Percentiles rank a stretch among this genome's conserved stretches.
Evolutionary conservation across 2,329 filamentous ascomycete species (phyloP).

Genomic region (Colletotrichum sp.): DNA sequence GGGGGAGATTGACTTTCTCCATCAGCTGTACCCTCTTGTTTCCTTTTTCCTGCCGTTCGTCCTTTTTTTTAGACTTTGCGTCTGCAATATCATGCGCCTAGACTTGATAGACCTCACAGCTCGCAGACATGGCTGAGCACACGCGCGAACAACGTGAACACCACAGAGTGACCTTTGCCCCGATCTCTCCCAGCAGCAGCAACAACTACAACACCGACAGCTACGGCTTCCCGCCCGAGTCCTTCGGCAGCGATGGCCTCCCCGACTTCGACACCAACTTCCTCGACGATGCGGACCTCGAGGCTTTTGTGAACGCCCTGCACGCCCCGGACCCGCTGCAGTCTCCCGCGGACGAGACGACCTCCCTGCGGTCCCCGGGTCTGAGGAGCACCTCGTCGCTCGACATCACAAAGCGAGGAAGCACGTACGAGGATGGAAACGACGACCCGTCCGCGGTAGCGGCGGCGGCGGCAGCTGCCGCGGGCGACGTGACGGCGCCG

Average conservation of each 20-base stretch:
- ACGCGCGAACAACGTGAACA: slow-evolving; percentile 23
- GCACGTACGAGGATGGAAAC: slow-evolving; percentile 31
- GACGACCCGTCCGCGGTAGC: slow-evolving; percentile 40
- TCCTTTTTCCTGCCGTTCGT: background rate
- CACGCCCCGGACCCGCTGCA: slow-evolving; percentile 79
- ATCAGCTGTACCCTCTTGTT: background rate
- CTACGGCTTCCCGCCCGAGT: slow-evolving; percentile 66
- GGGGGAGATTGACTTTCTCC: background rate
- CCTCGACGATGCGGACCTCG: slow-evolving; percentile 72
- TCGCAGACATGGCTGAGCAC: slow-evolving; percentile 23
- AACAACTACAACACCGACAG: slow-evolving; percentile 24
- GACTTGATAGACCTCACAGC: background rate
- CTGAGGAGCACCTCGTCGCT: slow-evolving; percentile 44
- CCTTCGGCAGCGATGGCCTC: slow-evolving; percentile 71
- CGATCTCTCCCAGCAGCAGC: slow-evolving; percentile 21
- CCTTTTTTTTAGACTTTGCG: background rate
- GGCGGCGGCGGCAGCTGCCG: slow-evolving; percentile 42
- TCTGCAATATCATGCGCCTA: slow-evolving; percentile 17
- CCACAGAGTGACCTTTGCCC: slow-evolving; percentile 20
- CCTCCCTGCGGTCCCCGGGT: slow-evolving; percentile 45
- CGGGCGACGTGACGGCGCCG: slow-evolving; percentile 34
- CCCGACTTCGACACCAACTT: slow-evolving; percentile 86
- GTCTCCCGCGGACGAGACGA: slow-evolving; percentile 61
- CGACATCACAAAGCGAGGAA: slow-evolving; percentile 47
- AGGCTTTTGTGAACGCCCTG: slow-evolving; percentile 81